Percentiles rank a stretch among this genome's conserved stretches.
Evolutionary conservation across 768 basidiomycete species (phyloP).

Genomic region (Russula virescens): DNA sequence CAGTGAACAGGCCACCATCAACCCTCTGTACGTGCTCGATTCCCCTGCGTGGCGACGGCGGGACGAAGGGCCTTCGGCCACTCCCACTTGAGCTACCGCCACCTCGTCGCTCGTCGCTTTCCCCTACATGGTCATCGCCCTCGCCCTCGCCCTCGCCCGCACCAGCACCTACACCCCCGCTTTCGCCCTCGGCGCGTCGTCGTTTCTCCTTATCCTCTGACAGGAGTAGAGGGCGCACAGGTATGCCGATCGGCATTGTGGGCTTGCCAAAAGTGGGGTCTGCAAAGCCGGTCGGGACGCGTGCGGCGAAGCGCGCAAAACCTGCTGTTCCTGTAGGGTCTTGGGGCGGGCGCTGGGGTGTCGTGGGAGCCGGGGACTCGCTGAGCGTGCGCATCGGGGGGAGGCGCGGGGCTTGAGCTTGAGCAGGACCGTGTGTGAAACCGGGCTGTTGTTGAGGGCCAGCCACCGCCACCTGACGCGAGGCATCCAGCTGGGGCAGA

Average conservation of each 20-base stretch:
- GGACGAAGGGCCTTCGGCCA: slow-evolving; percentile 6
- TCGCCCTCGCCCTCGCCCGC: background rate
- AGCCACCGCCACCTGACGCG: background rate
- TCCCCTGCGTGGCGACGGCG: slow-evolving; percentile 8
- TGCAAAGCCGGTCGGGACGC: background rate
- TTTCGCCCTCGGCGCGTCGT: background rate
- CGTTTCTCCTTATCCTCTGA: background rate
- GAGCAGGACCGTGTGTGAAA: background rate
- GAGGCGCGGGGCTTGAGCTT: background rate
- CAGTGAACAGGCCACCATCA: slow-evolving; percentile 13
- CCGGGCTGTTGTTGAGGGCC: background rate
- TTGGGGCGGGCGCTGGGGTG: background rate
- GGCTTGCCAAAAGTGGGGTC: background rate
- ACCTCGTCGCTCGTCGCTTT: background rate
- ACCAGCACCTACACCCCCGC: background rate
- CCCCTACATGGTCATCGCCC: background rate
- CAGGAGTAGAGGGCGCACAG: background rate
- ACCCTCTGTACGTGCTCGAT: slow-evolving; percentile 11
- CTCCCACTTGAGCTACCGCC: background rate
- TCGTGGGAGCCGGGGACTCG: background rate
- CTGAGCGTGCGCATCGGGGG: slow-evolving; percentile 19
- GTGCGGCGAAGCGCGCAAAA: slow-evolving; percentile 12
- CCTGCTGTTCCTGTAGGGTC: background rate
- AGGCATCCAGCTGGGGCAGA: background rate
- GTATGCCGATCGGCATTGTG: background rate